phyloP scores from a whole-genome alignment of 2,329 filamentous ascomycete species.

The Penicillium sp. region DNA sequence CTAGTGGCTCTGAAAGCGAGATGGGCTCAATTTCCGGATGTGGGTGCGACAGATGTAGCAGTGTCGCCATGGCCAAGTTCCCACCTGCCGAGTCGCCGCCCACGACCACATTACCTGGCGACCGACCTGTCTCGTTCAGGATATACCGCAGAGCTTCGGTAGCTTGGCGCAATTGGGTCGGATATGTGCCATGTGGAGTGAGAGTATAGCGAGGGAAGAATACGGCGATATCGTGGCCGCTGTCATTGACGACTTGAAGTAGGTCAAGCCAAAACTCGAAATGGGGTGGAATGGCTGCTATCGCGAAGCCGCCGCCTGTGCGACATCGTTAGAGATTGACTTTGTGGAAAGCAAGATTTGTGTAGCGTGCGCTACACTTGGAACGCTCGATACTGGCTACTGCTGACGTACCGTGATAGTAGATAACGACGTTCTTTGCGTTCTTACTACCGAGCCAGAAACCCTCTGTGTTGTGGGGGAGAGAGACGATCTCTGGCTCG shows the following conservation, averaged over 20 bases:
- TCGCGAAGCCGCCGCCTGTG: constrained; percentile 54
- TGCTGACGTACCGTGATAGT: constrained; percentile 35
- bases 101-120: constrained; percentile 34
- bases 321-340: constrained; percentile 4
- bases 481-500: constrained; percentile 28
- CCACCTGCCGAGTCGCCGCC: constrained; percentile 44
- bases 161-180: constrained; percentile 39
- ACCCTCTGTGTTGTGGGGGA: constrained; percentile 33
- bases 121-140: constrained; percentile 29
- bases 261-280: constrained; percentile 47
- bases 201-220: constrained; percentile 57
- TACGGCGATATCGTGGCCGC: constrained; percentile 46
- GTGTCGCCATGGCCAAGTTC: constrained; percentile 35
- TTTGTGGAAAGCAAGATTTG: not conserved
- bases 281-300: constrained; percentile 43
- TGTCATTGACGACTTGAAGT: constrained; percentile 37
- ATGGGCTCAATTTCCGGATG: constrained; percentile 49
- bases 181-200: constrained; percentile 41
- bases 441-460: constrained; percentile 42
- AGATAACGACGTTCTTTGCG: constrained; percentile 40
- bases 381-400: not conserved
- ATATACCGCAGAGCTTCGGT: constrained; percentile 41
- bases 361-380: not conserved
- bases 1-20: constrained; percentile 39
- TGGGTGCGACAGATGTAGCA: constrained; percentile 49